Base-by-base conservation (phyloP, 768 basidiomycete species). In the Boletus subparvulus region DNA sequence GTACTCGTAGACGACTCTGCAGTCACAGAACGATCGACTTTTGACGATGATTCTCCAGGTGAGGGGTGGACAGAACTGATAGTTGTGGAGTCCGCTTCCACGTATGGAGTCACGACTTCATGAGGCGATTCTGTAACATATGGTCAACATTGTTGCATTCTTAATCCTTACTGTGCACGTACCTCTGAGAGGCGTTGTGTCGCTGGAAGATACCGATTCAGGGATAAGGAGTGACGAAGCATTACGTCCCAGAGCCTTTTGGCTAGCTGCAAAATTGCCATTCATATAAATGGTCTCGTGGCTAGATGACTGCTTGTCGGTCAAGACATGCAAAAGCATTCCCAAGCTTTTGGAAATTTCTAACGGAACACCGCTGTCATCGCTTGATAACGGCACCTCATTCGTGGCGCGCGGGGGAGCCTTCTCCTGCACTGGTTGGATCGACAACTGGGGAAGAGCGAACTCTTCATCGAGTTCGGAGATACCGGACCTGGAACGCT, bases 391-490 rank as follows among this genome's bases (percentile, higher is more conserved):
- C 59, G 53, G 52, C 50, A 57, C 46, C 33, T 55, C 47, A 28
- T 59, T 56, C 54, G 56, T 47, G 58, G 52, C 47, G 52, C 41
- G 32, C 45, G 39, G 70, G 64, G 44, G 71, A 69, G 54, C 65
- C 69, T 63, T 68, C 69, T 56, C 77, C 73, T 60, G 81, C 82
- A 50, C 61, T 53, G 59, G 51, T 57, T 60, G 61, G 58, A 61
- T 61, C 61, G 56, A 62, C 45, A 44, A 13, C 52, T 52, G 60
- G 43, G 41, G 60, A 55, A 65, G 57, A 58, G 53, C 4, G 47
- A 60, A 55, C 50, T 58, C 64, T 51, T 63, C 61, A 42, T 55
- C 64, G 41, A 35, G 55, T 47, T 64, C 62, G 62, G 70, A 72
- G 58, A 68, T 63, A 62, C 58, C 64, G 62, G 70, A 58, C 62